Conservation (phyloP, 2,329 filamentous ascomycete genomes). For the Aureobasidium sp. region DNA sequence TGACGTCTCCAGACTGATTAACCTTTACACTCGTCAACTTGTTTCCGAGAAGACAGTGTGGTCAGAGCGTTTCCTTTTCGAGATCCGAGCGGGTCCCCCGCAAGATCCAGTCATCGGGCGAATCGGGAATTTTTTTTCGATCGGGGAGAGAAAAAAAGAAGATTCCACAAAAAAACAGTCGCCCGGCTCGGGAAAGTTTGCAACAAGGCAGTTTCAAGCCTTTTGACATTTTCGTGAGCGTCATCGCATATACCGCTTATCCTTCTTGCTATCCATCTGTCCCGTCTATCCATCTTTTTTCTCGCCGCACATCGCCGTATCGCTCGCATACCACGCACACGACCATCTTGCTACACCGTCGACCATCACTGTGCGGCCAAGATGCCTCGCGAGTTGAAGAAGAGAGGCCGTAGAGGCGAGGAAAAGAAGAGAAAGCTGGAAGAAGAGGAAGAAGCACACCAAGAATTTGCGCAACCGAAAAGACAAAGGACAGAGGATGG, state of each 20-base stretch:
- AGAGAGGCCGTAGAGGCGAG: constrained; percentile 49
- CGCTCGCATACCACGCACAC: neutral
- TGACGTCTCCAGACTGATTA: neutral
- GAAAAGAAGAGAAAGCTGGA: constrained; percentile 48
- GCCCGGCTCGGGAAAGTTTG: neutral
- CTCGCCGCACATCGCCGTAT: neutral
- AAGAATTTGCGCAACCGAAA: constrained; percentile 32
- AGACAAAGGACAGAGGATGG: constrained; percentile 27
- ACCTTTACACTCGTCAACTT: neutral
- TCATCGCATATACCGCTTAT: constrained; percentile 1
- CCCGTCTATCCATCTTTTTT: neutral
- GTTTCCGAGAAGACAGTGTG: neutral
- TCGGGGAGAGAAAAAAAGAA: neutral
- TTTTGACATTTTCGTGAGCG: neutral
- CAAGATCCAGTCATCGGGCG: neutral
- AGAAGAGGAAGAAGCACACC: constrained; percentile 29
- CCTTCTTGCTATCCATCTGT: neutral
- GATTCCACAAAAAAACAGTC: neutral
- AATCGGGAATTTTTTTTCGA: neutral
- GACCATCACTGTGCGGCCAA: neutral
- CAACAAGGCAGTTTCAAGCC: neutral
- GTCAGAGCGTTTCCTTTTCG: no score
- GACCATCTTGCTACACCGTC: neutral
- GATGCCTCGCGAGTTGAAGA: constrained; percentile 56
- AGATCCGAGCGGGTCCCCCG: neutral